phyloP scores from a whole-genome alignment of 371 early-diverging fungal genomes.

The Spraguea lophii region DNA sequence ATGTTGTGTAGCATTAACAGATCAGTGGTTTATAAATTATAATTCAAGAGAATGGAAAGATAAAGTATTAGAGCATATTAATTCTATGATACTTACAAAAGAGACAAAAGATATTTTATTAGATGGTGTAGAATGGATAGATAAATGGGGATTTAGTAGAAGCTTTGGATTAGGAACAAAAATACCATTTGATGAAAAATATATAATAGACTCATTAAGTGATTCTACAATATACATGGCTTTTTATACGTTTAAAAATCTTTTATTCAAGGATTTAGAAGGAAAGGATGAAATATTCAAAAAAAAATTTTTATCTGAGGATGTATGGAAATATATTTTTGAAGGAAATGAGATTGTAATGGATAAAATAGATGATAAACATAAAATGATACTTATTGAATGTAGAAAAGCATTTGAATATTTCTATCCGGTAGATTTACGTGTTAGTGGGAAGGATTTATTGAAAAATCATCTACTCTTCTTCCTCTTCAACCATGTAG shows the following conservation, averaged over 20 bases:
- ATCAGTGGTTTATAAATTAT: conserved; percentile 99
- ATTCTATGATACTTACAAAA: conserved; percentile 59
- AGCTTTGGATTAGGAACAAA: conserved; percentile 84
- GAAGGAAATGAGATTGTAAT: conserved; percentile 47
- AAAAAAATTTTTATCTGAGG: conserved; percentile 65
- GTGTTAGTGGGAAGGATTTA: conserved; percentile 93
- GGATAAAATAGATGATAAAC: conserved; percentile 44
- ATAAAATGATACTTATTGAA: conserved; percentile 12
- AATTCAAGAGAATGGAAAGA: conserved; percentile 73
- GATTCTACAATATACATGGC: conserved; percentile 99
- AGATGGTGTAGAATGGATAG: conserved; percentile 74
- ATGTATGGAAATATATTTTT: conserved; percentile 80
- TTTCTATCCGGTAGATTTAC: conserved; percentile 91
- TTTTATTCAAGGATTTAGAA: conserved; percentile 57
- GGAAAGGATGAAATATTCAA: conserved; percentile 61
- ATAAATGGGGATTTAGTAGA: conserved; percentile 94
- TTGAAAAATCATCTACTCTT: conserved; percentile 93
- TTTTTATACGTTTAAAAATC: conserved; percentile 87
- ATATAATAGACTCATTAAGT: conserved; percentile 87
- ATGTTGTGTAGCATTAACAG: conserved; percentile 85
- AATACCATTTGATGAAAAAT: conserved; percentile 83
- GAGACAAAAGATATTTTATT: conserved; percentile 73
- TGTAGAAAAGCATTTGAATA: conserved; percentile 54
- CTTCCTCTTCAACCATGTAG: conserved; percentile 88
- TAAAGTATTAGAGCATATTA: conserved; percentile 51